Evolutionary conservation across 306 rosid genomes (phyloP).

Genomic region (Aeschynomene evenia): DNA sequence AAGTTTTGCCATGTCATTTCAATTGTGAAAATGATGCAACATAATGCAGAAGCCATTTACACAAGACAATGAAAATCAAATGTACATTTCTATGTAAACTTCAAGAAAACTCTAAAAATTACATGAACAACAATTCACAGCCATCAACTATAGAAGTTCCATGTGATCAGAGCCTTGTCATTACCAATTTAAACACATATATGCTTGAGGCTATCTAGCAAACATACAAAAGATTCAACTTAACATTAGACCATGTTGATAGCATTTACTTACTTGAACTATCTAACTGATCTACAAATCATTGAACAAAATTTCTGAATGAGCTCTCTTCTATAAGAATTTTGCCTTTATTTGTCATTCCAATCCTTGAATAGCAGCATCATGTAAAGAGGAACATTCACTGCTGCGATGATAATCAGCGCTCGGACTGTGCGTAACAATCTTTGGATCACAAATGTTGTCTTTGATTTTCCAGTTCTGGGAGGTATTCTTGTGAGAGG

Average conservation of each 20-base stretch:
- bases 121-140: background rate
- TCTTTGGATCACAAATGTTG: conserved; percentile 54
- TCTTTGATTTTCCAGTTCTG: conserved; percentile 57
- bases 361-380: conserved; percentile 86
- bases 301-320: background rate
- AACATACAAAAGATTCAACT: conserved; percentile 19
- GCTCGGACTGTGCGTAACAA: conserved; percentile 50
- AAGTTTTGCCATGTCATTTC: conserved; percentile 8
- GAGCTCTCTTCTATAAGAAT: background rate
- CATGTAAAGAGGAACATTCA: conserved; percentile 77
- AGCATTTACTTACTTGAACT: conserved; percentile 10
- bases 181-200: background rate
- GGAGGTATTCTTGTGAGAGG: conserved; percentile 41
- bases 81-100: background rate
- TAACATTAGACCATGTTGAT: conserved; percentile 4
- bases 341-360: conserved; percentile 54
- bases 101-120: background rate
- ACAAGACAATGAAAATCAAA: background rate
- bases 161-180: conserved; percentile 1
- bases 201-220: background rate
- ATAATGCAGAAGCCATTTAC: background rate
- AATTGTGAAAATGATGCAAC: background rate
- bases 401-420: conserved; percentile 66
- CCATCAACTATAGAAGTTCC: background rate
- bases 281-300: conserved; percentile 21